A percentile compares a stretch with the other conserved stretches of the same genome.
Conservation (phyloP, 352 stramenopile genomes). For the Pythium aquatile region DNA sequence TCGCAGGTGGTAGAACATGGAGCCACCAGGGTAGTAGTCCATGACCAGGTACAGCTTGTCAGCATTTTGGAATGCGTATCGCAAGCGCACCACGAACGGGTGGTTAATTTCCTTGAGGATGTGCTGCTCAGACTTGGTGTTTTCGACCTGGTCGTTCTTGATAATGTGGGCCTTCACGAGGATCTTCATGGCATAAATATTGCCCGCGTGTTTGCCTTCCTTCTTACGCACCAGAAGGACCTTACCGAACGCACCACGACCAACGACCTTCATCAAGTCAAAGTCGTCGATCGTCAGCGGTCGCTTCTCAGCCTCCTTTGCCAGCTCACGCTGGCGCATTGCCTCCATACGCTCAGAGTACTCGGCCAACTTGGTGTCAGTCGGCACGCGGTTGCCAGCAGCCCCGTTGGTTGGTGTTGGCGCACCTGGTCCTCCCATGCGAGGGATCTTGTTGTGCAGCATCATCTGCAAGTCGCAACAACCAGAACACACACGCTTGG, state of each 20-base stretch:
- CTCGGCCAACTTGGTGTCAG: slow-evolving; percentile 62
- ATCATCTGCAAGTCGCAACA: slow-evolving; percentile 89
- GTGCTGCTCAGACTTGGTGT: slow-evolving; percentile 88
- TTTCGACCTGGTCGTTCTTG: slow-evolving; percentile 93
- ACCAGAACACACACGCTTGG: slow-evolving; percentile 81
- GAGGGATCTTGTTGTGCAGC: slow-evolving; percentile 83
- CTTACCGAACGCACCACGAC: slow-evolving; percentile 95
- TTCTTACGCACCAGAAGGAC: slow-evolving; percentile 94
- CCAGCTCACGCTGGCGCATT: slow-evolving; percentile 75
- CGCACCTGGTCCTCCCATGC: slow-evolving; percentile 31
- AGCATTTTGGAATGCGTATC: slow-evolving; percentile 86
- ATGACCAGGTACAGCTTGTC: slow-evolving; percentile 97
- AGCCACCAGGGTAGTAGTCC: slow-evolving; percentile 92
- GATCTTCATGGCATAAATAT: slow-evolving; percentile 95
- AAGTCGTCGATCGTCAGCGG: slow-evolving; percentile 92
- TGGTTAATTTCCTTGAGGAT: slow-evolving; percentile 91
- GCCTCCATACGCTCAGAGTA: slow-evolving; percentile 69
- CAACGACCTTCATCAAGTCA: slow-evolving; percentile 94
- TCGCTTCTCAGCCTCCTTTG: slow-evolving; percentile 62
- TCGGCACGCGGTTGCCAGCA: slow-evolving; percentile 29
- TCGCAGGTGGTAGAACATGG: slow-evolving; percentile 88
- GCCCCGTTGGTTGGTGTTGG: slow-evolving; percentile 6
- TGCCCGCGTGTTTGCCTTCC: slow-evolving; percentile 73
- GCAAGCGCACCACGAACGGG: slow-evolving; percentile 82
- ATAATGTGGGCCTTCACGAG: slow-evolving; percentile 92